These are phyloP conservation scores for Scedosporium aurantiacum DNA, from an alignment of 2,329 filamentous ascomycete species.

Conservation along the genomic window DNA sequence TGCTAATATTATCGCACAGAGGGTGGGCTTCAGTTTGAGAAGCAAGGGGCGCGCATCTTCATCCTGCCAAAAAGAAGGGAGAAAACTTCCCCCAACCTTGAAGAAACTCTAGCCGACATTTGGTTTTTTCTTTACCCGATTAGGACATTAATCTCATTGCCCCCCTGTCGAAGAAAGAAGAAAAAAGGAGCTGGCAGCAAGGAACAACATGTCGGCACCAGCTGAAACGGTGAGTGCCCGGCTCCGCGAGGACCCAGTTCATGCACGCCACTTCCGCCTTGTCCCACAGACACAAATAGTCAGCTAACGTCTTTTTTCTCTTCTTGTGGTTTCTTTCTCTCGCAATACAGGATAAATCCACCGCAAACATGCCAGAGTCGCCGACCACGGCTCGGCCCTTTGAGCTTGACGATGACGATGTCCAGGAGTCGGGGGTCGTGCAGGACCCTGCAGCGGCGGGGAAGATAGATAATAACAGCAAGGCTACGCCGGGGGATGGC, in stretches of 20 bases:
- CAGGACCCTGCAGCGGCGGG: constrained; percentile 25
- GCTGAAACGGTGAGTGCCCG: constrained; percentile 5
- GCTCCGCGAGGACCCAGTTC: not conserved
- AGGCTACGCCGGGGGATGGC: constrained; percentile 14
- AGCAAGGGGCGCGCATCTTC: not conserved
- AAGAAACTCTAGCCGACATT: not conserved
- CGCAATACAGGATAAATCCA: constrained; percentile 29
- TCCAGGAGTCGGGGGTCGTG: constrained; percentile 47
- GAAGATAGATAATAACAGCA: constrained; percentile 12
- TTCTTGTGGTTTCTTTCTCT: not conserved
- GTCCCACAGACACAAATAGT: not conserved
- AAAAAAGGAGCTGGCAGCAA: not conserved
- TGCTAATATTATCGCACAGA: not conserved
- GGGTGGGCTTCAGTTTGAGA: not conserved
- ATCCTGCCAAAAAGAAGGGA: not conserved
- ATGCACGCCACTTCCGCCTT: not conserved
- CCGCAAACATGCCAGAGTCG: constrained; percentile 43
- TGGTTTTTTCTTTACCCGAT: not conserved
- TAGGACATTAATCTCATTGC: not conserved
- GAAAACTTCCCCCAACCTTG: not conserved
- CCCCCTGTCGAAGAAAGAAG: not conserved
- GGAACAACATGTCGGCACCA: constrained; percentile 2
- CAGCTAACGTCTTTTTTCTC: not conserved
- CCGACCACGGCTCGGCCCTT: constrained; percentile 54
- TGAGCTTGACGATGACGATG: constrained; percentile 60